Evolutionary conservation across 352 stramenopile species (phyloP).

Genomic region (Phytophthora sp.): DNA sequence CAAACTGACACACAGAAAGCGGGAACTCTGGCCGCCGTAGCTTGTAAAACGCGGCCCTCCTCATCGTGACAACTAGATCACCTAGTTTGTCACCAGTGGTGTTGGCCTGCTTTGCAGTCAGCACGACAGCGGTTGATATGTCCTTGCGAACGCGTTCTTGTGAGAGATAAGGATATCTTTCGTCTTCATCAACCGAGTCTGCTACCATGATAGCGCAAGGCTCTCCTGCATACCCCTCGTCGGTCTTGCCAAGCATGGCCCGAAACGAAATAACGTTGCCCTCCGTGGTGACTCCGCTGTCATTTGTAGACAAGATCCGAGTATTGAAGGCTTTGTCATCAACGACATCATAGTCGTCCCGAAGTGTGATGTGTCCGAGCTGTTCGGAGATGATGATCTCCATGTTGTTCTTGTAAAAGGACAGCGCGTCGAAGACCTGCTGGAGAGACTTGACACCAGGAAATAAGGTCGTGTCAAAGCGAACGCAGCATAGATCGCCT

Average conservation of each 20-base stretch:
- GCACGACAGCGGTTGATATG: constrained; percentile 26
- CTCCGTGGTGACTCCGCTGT: constrained; percentile 28
- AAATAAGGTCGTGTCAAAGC: constrained; percentile 46
- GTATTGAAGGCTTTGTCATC: constrained; percentile 25
- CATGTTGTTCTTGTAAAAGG: constrained; percentile 45
- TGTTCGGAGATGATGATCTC: constrained; percentile 50
- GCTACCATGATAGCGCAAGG: constrained; percentile 16
- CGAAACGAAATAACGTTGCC: constrained; percentile 39
- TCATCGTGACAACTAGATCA: constrained; percentile 29
- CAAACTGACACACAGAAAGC: constrained; percentile 12
- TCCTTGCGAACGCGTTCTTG: constrained; percentile 29
- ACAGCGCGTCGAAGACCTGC: constrained; percentile 47
- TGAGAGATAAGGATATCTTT: constrained; percentile 32
- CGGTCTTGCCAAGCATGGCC: constrained; percentile 14
- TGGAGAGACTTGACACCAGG: constrained; percentile 24
- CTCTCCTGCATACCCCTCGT: constrained; percentile 16
- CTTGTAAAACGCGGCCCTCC: constrained; percentile 23
- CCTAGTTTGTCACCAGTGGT: neutral
- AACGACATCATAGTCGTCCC: constrained; percentile 42
- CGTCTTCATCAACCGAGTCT: constrained; percentile 38
- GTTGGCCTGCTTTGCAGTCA: constrained; percentile 27
- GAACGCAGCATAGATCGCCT: constrained; percentile 33
- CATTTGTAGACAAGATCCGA: constrained; percentile 29
- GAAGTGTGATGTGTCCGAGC: constrained; percentile 40
- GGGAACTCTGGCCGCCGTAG: constrained; percentile 24